Evolutionary conservation across 129 eudicot species (phyloP), one percentile per base, ranked within the genome.

Genomic region (Gnaphalium uliginosum): DNA sequence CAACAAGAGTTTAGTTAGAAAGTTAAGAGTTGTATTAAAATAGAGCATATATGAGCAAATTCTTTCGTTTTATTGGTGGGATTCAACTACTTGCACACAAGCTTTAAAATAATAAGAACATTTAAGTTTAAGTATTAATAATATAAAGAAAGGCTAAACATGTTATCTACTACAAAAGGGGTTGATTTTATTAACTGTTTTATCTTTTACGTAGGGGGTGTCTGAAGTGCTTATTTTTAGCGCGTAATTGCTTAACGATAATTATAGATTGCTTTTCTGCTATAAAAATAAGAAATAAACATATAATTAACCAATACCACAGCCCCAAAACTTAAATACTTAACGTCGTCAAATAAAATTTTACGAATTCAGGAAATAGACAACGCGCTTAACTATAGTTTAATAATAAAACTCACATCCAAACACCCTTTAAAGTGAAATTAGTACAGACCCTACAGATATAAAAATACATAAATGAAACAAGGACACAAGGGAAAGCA

Each of bases 371-470:
- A 43, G 13, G 51, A 43, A 43, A 43, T 43, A 2, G 51, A 53
- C 59, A 17, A 53, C 59, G 10, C 59, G 23, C n/a, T 53, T 53
- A 53, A 19, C 23, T 0, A n/a, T 6, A 53, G 59, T 53, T 53
- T 6, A 1, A n/a, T 53, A 0, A 19, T 13, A 37, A 30, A 51
- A 76, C n/a, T 13, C 68, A 56, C 68, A 66, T 37, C 19, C 24
- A 67, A 30, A 62, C 67, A 62, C 8, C 17, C 27, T 10, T 17
- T 62, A 30, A 27, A 26, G 19, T 25, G 8, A 62, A 24, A 58
- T 29, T 17, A 61, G 65, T n/a, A 62, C 54, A 56, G 51, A 67
- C 83, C 83, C 83, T 65, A 73, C 73, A n/a, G 76, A 70, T 27
- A 63, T 76, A 48, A 70, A 63, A 66, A 59, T 11, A 43, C 43